Evolutionary conservation across 2,329 filamentous ascomycete species (phyloP).

Genomic region (Pseudogymnoascus sp.): DNA sequence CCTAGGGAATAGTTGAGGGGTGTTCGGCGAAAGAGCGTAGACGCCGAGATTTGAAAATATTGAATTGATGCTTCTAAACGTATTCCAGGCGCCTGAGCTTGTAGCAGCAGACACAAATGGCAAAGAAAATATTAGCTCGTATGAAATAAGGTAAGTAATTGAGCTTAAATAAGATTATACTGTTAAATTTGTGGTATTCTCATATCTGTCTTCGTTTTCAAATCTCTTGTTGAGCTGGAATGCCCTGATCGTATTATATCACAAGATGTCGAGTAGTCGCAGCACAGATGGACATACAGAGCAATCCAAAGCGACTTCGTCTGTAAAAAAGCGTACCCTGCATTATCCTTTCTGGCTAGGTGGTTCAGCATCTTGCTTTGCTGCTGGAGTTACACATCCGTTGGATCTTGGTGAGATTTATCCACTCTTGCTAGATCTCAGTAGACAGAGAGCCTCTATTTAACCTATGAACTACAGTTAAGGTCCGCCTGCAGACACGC

Average conservation of each 20-base stretch:
- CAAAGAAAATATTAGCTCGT: background rate
- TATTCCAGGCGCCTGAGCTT: background rate
- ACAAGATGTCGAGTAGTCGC: background rate
- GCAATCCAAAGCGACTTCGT: background rate
- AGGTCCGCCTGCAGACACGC: too few relatives aligned
- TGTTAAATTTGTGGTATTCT: background rate
- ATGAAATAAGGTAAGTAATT: background rate
- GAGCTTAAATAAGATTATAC: background rate
- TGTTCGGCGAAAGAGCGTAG: background rate
- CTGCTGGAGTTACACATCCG: constrained; percentile 85
- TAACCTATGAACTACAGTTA: background rate
- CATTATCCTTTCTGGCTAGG: constrained; percentile 90
- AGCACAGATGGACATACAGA: background rate
- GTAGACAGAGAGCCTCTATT: constrained; percentile 39
- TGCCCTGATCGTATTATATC: background rate
- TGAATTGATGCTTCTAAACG: background rate
- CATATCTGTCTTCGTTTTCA: background rate
- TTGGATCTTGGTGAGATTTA: constrained; percentile 70
- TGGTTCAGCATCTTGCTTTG: constrained; percentile 85
- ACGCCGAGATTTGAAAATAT: background rate
- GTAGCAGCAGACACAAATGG: background rate
- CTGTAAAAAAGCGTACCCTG: constrained; percentile 13
- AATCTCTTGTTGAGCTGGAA: background rate
- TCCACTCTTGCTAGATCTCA: background rate
- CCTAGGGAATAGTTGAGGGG: background rate